Evolutionary conservation across 208 protist genomes (phyloP).

Genomic region (Acanthamoeba culbertsoni): DNA sequence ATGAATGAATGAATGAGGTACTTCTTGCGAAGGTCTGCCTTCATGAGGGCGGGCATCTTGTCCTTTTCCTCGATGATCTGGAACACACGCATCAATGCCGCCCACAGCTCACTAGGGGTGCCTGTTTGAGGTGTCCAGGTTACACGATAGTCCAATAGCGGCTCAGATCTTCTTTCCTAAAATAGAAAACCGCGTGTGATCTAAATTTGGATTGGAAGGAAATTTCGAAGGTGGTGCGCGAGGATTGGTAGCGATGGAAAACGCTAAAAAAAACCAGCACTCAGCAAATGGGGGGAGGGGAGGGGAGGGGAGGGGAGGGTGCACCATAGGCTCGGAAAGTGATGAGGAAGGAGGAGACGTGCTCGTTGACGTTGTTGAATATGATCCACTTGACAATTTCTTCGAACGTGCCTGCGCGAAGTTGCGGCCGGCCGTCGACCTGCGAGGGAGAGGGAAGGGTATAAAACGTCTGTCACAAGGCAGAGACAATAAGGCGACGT

Average conservation of each 20-base stretch:
- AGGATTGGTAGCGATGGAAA: too few species aligned
- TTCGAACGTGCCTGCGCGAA: background rate
- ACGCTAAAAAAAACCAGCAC: too few species aligned
- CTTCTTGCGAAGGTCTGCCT: conserved; percentile 11
- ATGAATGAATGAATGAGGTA: background rate
- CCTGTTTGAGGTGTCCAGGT: background rate
- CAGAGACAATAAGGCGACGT: background rate
- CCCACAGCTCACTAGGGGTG: background rate
- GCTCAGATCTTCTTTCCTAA: too few species aligned
- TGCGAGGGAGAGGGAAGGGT: background rate
- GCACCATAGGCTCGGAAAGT: conserved; percentile 5
- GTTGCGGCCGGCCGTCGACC: background rate
- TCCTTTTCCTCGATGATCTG: conserved; percentile 10
- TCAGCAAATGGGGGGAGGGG: background rate
- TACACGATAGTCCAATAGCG: too few species aligned
- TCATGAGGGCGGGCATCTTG: background rate
- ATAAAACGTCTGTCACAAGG: background rate
- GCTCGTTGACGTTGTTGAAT: conserved; percentile 6
- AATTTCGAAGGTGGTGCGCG: too few species aligned
- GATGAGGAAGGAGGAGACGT: conserved; percentile 25
- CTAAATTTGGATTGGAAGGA: too few species aligned
- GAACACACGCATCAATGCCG: background rate
- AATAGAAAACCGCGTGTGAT: too few species aligned
- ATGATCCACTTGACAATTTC: conserved; percentile 33
- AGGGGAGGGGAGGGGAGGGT: background rate